Conservation (phyloP, 768 basidiomycete genomes). For the Cubamyces lactineus region DNA sequence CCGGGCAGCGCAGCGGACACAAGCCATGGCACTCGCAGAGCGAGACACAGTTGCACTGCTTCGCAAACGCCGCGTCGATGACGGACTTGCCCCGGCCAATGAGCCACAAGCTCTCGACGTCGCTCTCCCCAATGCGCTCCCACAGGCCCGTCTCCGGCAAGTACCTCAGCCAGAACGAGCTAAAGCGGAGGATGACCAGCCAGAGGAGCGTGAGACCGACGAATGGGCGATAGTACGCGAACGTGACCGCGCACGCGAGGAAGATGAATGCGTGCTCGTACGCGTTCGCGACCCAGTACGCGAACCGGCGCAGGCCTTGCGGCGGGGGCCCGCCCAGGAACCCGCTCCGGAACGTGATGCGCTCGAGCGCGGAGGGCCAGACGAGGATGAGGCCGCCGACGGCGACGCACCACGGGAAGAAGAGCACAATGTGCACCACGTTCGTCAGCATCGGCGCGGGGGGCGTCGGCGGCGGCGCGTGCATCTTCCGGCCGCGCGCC, state of each 20-base stretch:
- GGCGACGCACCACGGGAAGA: slow-evolving; percentile 41
- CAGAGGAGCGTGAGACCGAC: slow-evolving; percentile 1
- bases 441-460: not conserved
- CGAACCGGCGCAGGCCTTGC: slow-evolving; percentile 41
- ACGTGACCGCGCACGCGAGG: slow-evolving; percentile 28
- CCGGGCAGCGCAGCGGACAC: not conserved
- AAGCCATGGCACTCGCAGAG: not conserved
- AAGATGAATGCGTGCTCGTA: slow-evolving; percentile 40
- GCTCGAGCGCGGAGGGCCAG: slow-evolving; percentile 33
- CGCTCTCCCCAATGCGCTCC: slow-evolving; percentile 35
- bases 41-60: not conserved
- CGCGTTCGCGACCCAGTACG: slow-evolving; percentile 42
- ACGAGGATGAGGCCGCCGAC: slow-evolving; percentile 40
- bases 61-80: not conserved
- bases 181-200: slow-evolving; percentile 26
- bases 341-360: slow-evolving; percentile 35
- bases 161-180: slow-evolving; percentile 34
- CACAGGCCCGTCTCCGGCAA: slow-evolving; percentile 25
- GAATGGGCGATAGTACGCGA: slow-evolving; percentile 26
- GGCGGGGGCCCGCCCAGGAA: slow-evolving; percentile 31
- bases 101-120: slow-evolving; percentile 40
- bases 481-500: not conserved
- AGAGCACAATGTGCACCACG: slow-evolving; percentile 22
- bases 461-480: not conserved
- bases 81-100: slow-evolving; percentile 27